Percentiles rank a stretch among this genome's conserved stretches.
These are phyloP conservation scores for Scheffersomyces stambukii DNA, from an alignment of 1,139 yeast genomes.

Conservation along the genomic window DNA sequence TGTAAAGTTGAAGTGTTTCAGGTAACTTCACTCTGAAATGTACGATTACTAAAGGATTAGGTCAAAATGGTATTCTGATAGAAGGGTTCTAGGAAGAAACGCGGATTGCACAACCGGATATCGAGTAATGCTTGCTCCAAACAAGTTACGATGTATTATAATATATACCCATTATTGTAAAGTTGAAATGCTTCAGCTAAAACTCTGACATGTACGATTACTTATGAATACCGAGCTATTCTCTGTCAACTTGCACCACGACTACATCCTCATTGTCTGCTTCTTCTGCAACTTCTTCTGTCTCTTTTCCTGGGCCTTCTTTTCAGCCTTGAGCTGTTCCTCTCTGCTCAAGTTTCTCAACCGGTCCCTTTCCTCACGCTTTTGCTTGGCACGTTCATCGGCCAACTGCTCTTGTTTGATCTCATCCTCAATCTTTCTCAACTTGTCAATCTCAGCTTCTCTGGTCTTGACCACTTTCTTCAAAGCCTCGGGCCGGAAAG, in stretches of 20 bases:
- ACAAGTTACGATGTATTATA: neutral
- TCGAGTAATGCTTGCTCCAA: too few species aligned
- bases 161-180: slow-evolving; percentile 1
- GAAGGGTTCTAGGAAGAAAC: too few species aligned
- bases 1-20: too few species aligned
- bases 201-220: too few species aligned
- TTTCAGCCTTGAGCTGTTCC: slow-evolving; percentile 71
- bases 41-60: too few species aligned
- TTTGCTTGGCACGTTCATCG: slow-evolving; percentile 64
- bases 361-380: slow-evolving; percentile 56
- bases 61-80: too few species aligned
- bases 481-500: slow-evolving; percentile 63
- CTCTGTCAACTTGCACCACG: slow-evolving; percentile 4
- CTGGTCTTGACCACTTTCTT: slow-evolving; percentile 73
- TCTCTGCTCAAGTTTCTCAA: slow-evolving; percentile 59
- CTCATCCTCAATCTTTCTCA: slow-evolving; percentile 56
- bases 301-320: slow-evolving; percentile 49
- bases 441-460: slow-evolving; percentile 62
- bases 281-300: slow-evolving; percentile 41
- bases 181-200: too few species aligned
- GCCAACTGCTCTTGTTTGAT: slow-evolving; percentile 65
- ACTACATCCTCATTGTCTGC: slow-evolving; percentile 37
- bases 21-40: too few species aligned
- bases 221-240: neutral
- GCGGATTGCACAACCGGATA: too few species aligned